Base-by-base conservation (phyloP, 2,329 filamentous ascomycete genomes). In the Xenosphaeropsis pyriputrescens region DNA sequence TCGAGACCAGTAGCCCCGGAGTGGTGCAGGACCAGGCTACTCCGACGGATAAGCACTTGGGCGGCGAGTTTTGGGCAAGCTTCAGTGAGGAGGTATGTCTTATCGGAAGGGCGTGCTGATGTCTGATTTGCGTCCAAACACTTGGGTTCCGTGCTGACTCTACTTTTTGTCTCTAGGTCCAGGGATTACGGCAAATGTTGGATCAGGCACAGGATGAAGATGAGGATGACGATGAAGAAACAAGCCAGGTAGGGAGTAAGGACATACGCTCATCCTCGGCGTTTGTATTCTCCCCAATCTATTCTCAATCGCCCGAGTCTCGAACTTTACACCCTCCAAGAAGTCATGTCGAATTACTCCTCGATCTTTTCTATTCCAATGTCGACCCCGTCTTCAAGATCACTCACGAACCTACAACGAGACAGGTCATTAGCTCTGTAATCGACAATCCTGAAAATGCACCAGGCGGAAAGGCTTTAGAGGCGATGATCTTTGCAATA, bases 181-280 rank as follows among this genome's bases (percentile, higher is more conserved):
- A 35, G 15, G 33, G 33, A 6, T 13, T 35, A 18, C 33, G 33
- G 7, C 33, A 35, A 4, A 14, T 35, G n/a, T 32, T 37, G 15
- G 18, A 17, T 15, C n/a, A 32, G 7, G n/a, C 35, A 15, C n/a
- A 14, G 32, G 35, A 30, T 29, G 22, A 32, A 11, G 29, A 37
- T 8, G 35, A 37, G 2, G 35, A 32, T 6, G 58, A 62, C 18
- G 59, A 60, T 47, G 13, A 46, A 58, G 16, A 35, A 6, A 5
- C 14, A 8, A 14, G 13, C 6, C 33, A 18, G 33, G 18, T 16
- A 13, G 15, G 22, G 8, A 26, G 22, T 26, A 26, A 26, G 18
- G 18, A 35, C 6, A 7, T 35, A 4, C 18, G n/a, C 7, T 22
- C 33, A 7, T 18, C 33, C 33, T 35, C 18, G 2, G 18, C 18